Base-by-base conservation (phyloP, 176 grass and related monocot species). In the Rhynchospora breviuscula region DNA sequence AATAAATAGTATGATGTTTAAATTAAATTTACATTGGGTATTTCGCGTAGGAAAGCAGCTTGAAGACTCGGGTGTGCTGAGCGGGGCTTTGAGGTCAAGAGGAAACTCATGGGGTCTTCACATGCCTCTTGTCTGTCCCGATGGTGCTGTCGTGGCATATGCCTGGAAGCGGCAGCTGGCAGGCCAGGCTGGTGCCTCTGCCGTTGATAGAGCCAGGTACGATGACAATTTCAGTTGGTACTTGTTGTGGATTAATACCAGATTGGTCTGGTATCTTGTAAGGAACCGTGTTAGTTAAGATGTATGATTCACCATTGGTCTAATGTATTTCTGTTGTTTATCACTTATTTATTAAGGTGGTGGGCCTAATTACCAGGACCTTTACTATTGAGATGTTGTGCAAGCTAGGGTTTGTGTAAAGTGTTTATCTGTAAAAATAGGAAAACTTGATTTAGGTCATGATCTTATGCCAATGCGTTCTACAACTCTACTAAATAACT, bases 81-180 rank as follows among this genome's bases (percentile, higher is more conserved):
- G 86, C 79, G 88, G 91, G 5, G 93, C 97, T 53, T 88, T 95
- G 67, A 90, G 93, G 90, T 90, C 89, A 83, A 87, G 87, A 85
- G 93, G 91, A 45, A 99, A 96, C 90, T 99, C 93, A 48, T 99
- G 93, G 97, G 97, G 97, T 52, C 89, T 99, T 75, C 97, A 99
- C 85, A 99, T 99, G 97, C 97, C 97, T 56, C 97, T 99, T 87
- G 93, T 99, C 87, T 99, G 97, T 72, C 93, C 97, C 80, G 97
- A 99, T 79, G 97, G 97, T 83, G 93, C 97, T 67, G 93, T 99
- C 88, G 97, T 99, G 59, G 97, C 97, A 78, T 99, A 99, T 88
- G 97, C 93, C 66, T 99, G 97, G 97, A 99, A 99, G 78, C 93
- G 97, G 62, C 97, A 99, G 86, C 90, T 99, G 81, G 97, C 97